phyloP scores from a whole-genome alignment of 1,139 yeast species.

The Sporopachydermia cereana region DNA sequence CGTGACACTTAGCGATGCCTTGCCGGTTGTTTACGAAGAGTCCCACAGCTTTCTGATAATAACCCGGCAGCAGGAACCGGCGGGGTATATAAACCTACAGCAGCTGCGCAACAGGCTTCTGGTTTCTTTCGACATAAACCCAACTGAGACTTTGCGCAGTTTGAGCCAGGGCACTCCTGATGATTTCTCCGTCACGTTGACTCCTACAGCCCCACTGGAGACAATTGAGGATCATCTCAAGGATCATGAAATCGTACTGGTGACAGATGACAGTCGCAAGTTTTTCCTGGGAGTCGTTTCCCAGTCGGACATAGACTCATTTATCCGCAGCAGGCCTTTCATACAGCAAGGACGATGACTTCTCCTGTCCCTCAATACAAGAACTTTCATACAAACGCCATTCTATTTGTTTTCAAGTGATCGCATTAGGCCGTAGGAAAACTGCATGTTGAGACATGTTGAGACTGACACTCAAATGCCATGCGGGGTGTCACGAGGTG shows the following conservation, averaged over 20 bases:
- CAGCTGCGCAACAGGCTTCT: not conserved
- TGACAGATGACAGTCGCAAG: not conserved
- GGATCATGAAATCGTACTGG: not conserved
- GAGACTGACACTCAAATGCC: not conserved
- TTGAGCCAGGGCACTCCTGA: not conserved
- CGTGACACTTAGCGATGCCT: not conserved
- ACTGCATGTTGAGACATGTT: no score
- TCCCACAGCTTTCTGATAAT: not conserved
- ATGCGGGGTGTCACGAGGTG: no score
- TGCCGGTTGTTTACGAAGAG: not conserved
- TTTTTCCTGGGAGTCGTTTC: not conserved
- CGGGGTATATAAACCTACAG: not conserved
- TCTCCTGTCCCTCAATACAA: not conserved
- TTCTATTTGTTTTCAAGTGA: no score
- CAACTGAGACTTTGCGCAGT: not conserved
- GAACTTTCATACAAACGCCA: no score
- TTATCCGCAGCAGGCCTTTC: not conserved
- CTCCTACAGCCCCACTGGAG: constrained; percentile 1
- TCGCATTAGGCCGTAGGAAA: no score
- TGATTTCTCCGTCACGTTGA: not conserved
- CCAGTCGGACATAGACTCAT: not conserved
- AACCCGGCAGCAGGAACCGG: not conserved
- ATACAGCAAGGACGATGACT: not conserved
- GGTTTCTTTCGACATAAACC: not conserved
- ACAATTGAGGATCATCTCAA: not conserved